Evolutionary conservation across 768 basidiomycete species (phyloP).

Genomic region (Lactifluus rugatus): DNA sequence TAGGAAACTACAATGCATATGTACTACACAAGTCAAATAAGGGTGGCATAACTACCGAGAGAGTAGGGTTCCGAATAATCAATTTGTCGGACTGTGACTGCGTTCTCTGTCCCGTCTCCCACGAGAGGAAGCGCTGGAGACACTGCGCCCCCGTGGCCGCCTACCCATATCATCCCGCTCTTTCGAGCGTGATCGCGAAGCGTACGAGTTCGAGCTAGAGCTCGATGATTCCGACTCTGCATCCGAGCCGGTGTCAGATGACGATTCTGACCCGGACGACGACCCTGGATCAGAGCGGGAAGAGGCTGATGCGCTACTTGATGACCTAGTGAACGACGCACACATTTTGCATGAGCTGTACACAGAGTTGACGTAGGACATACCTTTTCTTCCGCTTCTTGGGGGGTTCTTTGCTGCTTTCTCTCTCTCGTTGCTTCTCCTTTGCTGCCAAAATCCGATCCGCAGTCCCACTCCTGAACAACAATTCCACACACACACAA

Average conservation of each 20-base stretch:
- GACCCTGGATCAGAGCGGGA: not conserved
- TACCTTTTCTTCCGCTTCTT: constrained; percentile 28
- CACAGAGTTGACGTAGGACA: not conserved
- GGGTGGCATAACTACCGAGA: not conserved
- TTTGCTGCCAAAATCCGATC: constrained; percentile 76
- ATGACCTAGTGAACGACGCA: constrained; percentile 2
- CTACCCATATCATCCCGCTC: constrained; percentile 34
- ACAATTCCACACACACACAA: too few species aligned
- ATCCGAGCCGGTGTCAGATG: constrained; percentile 30
- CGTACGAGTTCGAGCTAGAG: constrained; percentile 31
- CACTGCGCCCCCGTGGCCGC: constrained; percentile 24
- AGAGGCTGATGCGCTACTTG: not conserved
- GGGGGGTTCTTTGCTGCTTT: constrained; percentile 22
- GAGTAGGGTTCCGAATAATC: not conserved
- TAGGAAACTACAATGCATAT: not conserved
- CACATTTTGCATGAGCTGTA: too few species aligned
- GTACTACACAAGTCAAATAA: not conserved
- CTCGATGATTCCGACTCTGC: constrained; percentile 41
- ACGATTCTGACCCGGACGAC: constrained; percentile 22
- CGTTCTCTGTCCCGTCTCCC: not conserved
- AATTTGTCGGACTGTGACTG: constrained; percentile 3
- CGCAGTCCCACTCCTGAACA: constrained; percentile 60
- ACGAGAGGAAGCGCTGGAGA: constrained; percentile 17
- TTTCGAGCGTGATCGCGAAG: constrained; percentile 30
- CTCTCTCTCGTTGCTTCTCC: constrained; percentile 61